These are phyloP conservation scores for Mallotus repandus DNA, from an alignment of 441 rosid species.

Conservation along the genomic window DNA sequence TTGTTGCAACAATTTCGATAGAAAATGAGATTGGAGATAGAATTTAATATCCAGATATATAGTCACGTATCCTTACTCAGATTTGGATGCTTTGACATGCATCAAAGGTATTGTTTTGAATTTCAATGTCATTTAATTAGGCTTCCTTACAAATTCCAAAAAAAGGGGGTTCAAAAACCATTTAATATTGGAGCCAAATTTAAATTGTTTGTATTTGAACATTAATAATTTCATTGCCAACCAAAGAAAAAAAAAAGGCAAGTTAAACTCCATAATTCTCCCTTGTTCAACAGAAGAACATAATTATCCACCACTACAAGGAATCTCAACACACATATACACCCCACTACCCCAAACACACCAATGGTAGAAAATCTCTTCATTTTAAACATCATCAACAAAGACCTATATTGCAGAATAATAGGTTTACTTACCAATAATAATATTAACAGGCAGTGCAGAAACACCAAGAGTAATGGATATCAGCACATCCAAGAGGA, in stretches of 20 bases:
- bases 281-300: neutral
- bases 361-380: neutral
- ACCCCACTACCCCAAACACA: neutral
- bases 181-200: neutral
- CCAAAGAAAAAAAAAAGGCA: neutral
- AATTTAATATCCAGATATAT: neutral
- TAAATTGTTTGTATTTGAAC: neutral
- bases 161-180: no score
- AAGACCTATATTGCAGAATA: neutral
- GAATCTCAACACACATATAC: neutral
- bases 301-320: neutral
- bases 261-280: neutral
- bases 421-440: conserved; percentile 48
- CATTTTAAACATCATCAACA: conserved; percentile 19
- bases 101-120: no score
- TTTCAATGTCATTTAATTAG: no score
- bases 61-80: neutral
- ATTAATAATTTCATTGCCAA: neutral
- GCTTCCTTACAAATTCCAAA: no score
- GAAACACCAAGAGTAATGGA: conserved; percentile 82
- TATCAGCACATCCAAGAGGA: conserved; percentile 80
- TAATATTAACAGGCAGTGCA: conserved; percentile 82
- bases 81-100: neutral
- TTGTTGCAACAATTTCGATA: neutral
- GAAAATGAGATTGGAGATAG: neutral